Percentiles rank a stretch among this genome's conserved stretches.
Evolutionary conservation across 495 filamentous ascomycete species (phyloP).

Genomic region (Chaetomium cochliodes): DNA sequence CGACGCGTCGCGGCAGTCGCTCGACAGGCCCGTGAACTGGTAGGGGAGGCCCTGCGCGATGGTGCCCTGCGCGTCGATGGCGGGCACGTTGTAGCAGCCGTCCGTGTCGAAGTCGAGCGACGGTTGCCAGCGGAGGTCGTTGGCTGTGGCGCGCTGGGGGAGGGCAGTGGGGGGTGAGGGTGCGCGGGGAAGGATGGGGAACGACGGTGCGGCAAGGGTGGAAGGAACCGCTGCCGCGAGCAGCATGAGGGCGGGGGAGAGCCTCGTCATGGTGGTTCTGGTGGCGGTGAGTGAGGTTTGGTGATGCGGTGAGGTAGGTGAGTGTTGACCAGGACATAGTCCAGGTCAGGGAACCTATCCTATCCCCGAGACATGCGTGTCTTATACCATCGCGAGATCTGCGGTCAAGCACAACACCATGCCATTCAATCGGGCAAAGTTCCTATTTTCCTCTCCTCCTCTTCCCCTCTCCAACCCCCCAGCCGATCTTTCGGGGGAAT

Average conservation of each 20-base stretch:
- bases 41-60: constrained; percentile 41
- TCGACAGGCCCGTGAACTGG: constrained; percentile 33
- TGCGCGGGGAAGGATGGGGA: constrained; percentile 13
- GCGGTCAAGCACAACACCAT: background rate
- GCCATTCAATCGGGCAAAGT: background rate
- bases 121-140: constrained; percentile 47
- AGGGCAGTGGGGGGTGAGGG: constrained; percentile 36
- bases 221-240: background rate
- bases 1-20: constrained; percentile 41
- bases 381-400: background rate
- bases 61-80: constrained; percentile 40
- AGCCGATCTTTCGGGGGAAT: background rate
- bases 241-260: constrained; percentile 10
- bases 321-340: too few species aligned
- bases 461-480: too few species aligned
- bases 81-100: constrained; percentile 50
- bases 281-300: background rate
- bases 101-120: constrained; percentile 49
- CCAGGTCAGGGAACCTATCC: too few species aligned
- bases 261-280: constrained; percentile 3
- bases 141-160: constrained; percentile 41
- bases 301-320: too few species aligned
- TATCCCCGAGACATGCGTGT: background rate
- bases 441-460: background rate
- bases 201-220: background rate